Evolutionary conservation across 208 protist species (phyloP), one percentile per base, ranked within the genome.

Genomic region (Wallacemonas sp.): DNA sequence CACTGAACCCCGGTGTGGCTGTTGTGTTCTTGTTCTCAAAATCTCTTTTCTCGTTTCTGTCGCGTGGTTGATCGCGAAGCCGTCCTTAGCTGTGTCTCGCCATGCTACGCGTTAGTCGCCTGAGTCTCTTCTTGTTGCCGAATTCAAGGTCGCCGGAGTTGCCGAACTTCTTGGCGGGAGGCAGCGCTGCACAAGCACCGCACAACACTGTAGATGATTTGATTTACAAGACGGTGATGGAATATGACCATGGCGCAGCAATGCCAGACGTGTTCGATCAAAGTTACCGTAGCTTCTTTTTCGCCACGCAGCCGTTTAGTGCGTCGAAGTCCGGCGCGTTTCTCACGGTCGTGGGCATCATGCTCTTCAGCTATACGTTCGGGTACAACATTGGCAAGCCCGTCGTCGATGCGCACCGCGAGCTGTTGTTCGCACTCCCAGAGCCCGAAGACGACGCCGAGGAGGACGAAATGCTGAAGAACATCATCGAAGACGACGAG

Each of bases 381-480:
- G 64, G 50, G 27, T 93, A 86, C 63, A 52, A 83, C 68, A 52
- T 90, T 9, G 81, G 76, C 41, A 87, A 78, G 53, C 79, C 87
- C 0, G 76, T 93, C 4, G 24, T 88, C 53, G 78, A 85, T 32
- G 81, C 83, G 10, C 82, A 90, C 53, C 37, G 55, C n/a, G 59
- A 83, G 50, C 39, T 77, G 29, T 73, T 46, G 63, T 34, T 34
- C 30, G n/a, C 19, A 21, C 27, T 21, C n/a, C 12, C 6, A 36
- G 50, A 57, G 60, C 44, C 60, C 5, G 68, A 74, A 15, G 73
- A 83, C 33, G 38, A 55, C 1, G 50, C 32, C 17, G 57, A 55
- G 26, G 39, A 63, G 24, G 68, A 65, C n/a, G 72, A 68, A 21
- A 45, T 34, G 4, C 15, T 39, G 60, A 42, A 63, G 36, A 2